These are phyloP conservation scores for Diaporthe eres DNA, from an alignment of 2,329 filamentous ascomycete species.

Conservation along the genomic window DNA sequence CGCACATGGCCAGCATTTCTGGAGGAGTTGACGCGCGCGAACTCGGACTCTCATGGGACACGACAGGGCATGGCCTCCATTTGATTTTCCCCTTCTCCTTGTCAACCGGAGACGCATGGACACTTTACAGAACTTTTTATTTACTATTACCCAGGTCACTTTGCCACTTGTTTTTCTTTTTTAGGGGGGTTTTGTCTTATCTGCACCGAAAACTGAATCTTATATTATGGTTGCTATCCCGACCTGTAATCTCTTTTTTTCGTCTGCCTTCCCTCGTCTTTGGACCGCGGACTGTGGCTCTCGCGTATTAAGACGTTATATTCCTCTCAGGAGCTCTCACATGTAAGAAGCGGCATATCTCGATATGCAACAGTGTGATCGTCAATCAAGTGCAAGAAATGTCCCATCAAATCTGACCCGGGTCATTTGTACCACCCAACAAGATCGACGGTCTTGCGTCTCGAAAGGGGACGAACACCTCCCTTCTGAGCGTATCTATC, in stretches of 20 bases:
- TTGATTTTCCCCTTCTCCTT: conserved; percentile 40
- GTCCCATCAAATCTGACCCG: background rate
- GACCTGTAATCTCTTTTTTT: conserved; percentile 47
- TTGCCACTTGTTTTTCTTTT: conserved; percentile 45
- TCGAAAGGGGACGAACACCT: background rate
- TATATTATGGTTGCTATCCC: conserved; percentile 45
- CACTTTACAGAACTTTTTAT: conserved; percentile 43
- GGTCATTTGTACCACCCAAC: conserved; percentile 6
- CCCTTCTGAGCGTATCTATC: background rate
- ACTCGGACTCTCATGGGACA: conserved; percentile 40
- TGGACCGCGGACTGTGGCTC: conserved; percentile 31
- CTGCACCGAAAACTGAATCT: conserved; percentile 46
- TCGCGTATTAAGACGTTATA: conserved; percentile 34
- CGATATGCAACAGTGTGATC: conserved; percentile 3
- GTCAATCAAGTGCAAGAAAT: conserved; percentile 29
- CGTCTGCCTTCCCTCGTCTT: conserved; percentile 37
- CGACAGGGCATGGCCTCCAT: conserved; percentile 42
- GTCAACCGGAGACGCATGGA: conserved; percentile 41
- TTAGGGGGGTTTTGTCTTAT: conserved; percentile 45
- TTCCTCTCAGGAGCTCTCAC: conserved; percentile 23
- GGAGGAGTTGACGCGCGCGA: conserved; percentile 41
- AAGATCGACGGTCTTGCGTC: background rate
- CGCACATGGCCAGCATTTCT: conserved; percentile 42
- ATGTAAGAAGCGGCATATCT: background rate
- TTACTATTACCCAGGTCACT: conserved; percentile 42